These are phyloP conservation scores for Sporothrix inflata DNA, from an alignment of 2,329 filamentous ascomycete genomes.

Conservation along the genomic window DNA sequence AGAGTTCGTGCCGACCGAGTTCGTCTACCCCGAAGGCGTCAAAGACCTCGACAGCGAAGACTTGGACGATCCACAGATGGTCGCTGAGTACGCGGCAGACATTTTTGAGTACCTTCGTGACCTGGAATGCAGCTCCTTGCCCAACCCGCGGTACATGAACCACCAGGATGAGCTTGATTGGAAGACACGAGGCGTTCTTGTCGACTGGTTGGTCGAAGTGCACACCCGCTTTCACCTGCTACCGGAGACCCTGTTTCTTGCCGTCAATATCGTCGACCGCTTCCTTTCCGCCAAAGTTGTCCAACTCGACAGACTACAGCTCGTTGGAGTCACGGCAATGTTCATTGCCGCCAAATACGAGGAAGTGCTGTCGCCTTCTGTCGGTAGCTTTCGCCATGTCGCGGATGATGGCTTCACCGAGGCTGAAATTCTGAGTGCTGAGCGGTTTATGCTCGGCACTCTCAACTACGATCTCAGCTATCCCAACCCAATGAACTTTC, in stretches of 20 bases:
- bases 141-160: conserved; percentile 93
- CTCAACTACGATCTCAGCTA: conserved; percentile 98
- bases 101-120: conserved; percentile 96
- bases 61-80: conserved; percentile 92
- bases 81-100: conserved; percentile 93
- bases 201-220: conserved; percentile 98
- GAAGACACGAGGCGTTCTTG: conserved; percentile 96
- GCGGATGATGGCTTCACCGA: conserved; percentile 96
- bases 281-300: conserved; percentile 96
- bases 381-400: conserved; percentile 95
- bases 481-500: conserved; percentile 99
- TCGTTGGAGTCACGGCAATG: conserved; percentile 98
- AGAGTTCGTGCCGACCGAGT: conserved; percentile 38
- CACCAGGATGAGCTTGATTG: conserved; percentile 95
- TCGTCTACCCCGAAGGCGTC: conserved; percentile 46
- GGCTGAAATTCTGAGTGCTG: conserved; percentile 93
- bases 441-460: conserved; percentile 87
- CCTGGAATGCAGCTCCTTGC: conserved; percentile 76
- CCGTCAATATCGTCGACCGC: conserved; percentile 97
- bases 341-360: conserved; percentile 99
- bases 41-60: conserved; percentile 84
- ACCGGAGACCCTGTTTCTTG: conserved; percentile 93
- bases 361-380: conserved; percentile 94
- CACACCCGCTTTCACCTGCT: conserved; percentile 95
- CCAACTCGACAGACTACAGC: conserved; percentile 90